These are phyloP conservation scores for Geosmithia flava DNA, from an alignment of 2,329 filamentous ascomycete genomes.

Conservation along the genomic window DNA sequence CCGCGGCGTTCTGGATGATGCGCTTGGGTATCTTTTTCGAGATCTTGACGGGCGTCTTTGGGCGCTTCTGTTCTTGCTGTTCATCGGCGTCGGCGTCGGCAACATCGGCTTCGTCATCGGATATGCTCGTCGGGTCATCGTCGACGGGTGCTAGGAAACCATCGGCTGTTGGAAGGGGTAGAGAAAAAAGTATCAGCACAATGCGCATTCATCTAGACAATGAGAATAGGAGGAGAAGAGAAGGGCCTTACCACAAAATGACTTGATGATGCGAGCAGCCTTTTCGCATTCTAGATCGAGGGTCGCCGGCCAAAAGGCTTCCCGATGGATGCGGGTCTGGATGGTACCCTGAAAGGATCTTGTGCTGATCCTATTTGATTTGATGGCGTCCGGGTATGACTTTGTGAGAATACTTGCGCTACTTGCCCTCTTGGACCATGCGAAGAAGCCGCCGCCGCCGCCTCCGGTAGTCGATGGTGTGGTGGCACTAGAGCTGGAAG, in stretches of 20 bases:
- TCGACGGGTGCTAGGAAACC: conserved; percentile 39
- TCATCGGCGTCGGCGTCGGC: conserved; percentile 8
- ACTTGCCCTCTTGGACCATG: conserved; percentile 7
- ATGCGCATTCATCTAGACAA: not conserved
- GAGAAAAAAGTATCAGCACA: conserved; percentile 4
- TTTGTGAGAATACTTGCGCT: conserved; percentile 8
- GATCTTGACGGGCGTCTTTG: conserved; percentile 40
- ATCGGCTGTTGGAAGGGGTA: conserved; percentile 26
- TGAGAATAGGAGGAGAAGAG: not conserved
- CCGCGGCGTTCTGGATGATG: conserved; percentile 81
- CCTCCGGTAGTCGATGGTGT: conserved; percentile 12
- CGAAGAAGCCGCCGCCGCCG: conserved; percentile 5
- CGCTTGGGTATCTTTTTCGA: conserved; percentile 73
- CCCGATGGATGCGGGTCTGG: conserved; percentile 23
- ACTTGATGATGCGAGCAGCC: conserved; percentile 76
- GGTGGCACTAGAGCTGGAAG: conserved; percentile 16
- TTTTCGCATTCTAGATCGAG: conserved; percentile 87
- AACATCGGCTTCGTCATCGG: conserved; percentile 4
- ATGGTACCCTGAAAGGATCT: conserved; percentile 5
- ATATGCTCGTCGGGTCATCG: conserved; percentile 11
- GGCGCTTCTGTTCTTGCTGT: conserved; percentile 1
- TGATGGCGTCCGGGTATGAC: not conserved
- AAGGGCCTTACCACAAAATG: conserved; percentile 60
- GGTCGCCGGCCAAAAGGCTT: conserved; percentile 76
- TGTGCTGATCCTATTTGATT: not conserved